phyloP scores from a whole-genome alignment of 2,329 filamentous ascomycete species.

The Uncinocarpus reesii region DNA sequence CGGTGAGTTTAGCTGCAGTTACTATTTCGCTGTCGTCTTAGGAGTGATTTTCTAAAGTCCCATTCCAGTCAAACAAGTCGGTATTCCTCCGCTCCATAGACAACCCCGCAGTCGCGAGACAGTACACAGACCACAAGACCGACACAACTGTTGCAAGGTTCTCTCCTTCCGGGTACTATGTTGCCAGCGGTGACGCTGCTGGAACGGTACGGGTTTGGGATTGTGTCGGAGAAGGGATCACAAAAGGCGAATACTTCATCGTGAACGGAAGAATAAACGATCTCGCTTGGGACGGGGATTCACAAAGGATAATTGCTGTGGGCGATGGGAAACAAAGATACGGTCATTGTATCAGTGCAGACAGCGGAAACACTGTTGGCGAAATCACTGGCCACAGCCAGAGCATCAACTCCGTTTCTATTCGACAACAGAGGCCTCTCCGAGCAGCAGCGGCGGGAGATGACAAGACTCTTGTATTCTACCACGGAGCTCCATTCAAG shows the following conservation, averaged over 20 bases:
- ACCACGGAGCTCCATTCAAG: slow-evolving; percentile 91
- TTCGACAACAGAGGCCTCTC: slow-evolving; percentile 81
- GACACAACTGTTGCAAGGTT: slow-evolving; percentile 88
- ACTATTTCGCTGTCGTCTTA: not conserved
- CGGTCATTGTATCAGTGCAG: slow-evolving; percentile 86
- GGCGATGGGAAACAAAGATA: slow-evolving; percentile 90
- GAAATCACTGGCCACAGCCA: slow-evolving; percentile 88
- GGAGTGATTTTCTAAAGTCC: slow-evolving; percentile 2
- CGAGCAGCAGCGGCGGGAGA: slow-evolving; percentile 85
- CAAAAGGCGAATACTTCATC: slow-evolving; percentile 89
- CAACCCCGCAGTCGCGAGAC: slow-evolving; percentile 68
- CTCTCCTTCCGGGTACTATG: slow-evolving; percentile 85
- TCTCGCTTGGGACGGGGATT: slow-evolving; percentile 94
- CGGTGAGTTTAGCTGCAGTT: slow-evolving; percentile 45
- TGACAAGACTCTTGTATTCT: slow-evolving; percentile 80
- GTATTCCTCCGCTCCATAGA: slow-evolving; percentile 94
- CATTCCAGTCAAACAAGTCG: slow-evolving; percentile 76
- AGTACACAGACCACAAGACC: slow-evolving; percentile 86
- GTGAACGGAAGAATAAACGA: slow-evolving; percentile 93
- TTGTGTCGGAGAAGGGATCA: slow-evolving; percentile 69
- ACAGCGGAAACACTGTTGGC: slow-evolving; percentile 91
- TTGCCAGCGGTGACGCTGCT: slow-evolving; percentile 79
- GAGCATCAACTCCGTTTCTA: slow-evolving; percentile 79
- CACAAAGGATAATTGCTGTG: slow-evolving; percentile 89
- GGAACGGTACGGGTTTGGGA: slow-evolving; percentile 90